Evolutionary conservation across 352 stramenopile species (phyloP), one percentile per base, ranked within the genome.

Genomic region (Pythium apleroticum): DNA sequence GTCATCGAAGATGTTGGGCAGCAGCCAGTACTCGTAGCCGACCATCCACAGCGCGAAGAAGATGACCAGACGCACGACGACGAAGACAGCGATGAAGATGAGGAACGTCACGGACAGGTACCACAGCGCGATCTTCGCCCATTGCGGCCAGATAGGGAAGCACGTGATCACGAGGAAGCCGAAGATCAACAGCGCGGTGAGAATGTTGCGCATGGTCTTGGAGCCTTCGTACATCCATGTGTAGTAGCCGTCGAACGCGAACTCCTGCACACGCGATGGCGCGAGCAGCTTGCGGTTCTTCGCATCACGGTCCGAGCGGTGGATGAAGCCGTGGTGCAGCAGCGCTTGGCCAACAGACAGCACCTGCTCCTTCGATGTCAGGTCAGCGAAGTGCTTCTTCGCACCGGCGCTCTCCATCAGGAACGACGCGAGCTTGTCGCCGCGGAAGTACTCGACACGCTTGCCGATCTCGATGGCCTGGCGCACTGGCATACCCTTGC

Each of bases 1-100:
- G 75, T 99, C 97, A 74, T 99, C 97, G 65, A 99, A 99, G 48
- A 99, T 94, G 80, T 99, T 99, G 39, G 97, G 97, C 56, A 99
- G 75, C 63, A 99, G 90, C 97, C 97, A 99, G 78, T 98, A 98
- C 68, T 99, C 97, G 71, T 96, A 98, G 41, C 94, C 93, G 27
- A 92, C 60, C 68, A 99, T 81, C 97, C 97, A 97, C 20, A 99
- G 80, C 72, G 97, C 86, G 52, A 99, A 96, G 77, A 99, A 99
- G 54, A 98, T 69, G 50, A 99, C 76, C 37, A 97, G 88, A 31
- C 97, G 91, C 25, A 98, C 81, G 30, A 97, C 94, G 63, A 98
- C 88, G 66, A 99, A 98, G 63, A 98, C 91, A 65, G 98, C 91
- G 71, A 99, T 98, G 74, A 99, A 98, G 76, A 99, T 97, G 46